Conservation (phyloP, 805 yeast genomes). For the Ogataea corticis region DNA sequence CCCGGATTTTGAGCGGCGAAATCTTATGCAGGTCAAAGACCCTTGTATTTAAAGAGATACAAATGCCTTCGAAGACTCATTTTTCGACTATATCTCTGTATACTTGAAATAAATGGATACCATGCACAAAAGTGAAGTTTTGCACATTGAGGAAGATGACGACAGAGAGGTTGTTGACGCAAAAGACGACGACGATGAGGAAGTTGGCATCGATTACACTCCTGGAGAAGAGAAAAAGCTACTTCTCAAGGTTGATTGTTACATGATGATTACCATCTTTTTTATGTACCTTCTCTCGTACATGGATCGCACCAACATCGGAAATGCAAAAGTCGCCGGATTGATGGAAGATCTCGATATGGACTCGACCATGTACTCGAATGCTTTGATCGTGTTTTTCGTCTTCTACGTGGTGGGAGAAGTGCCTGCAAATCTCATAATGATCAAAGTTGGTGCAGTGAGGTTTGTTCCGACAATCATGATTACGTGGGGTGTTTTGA, state of each 20-base stretch:
- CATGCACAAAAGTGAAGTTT: neutral
- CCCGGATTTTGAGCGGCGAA: slow-evolving; percentile 2
- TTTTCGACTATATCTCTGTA: neutral
- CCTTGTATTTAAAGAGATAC: neutral
- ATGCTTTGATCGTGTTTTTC: slow-evolving; percentile 49
- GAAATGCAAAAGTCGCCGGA: slow-evolving; percentile 17
- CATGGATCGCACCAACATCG: slow-evolving; percentile 58
- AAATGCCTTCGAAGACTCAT: neutral
- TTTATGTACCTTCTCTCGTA: slow-evolving; percentile 45
- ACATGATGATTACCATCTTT: slow-evolving; percentile 18
- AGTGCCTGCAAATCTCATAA: slow-evolving; percentile 38
- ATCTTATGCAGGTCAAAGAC: neutral
- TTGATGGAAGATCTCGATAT: slow-evolving; percentile 10
- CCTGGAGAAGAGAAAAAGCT: slow-evolving; percentile 19
- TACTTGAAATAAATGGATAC: neutral
- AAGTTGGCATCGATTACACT: slow-evolving; percentile 15
- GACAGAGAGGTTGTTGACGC: slow-evolving; percentile 4
- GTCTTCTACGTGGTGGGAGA: slow-evolving; percentile 44
- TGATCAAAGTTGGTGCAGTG: slow-evolving; percentile 40
- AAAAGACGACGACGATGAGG: slow-evolving; percentile 7
- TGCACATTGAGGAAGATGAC: slow-evolving; percentile 8
- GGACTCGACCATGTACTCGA: slow-evolving; percentile 25
- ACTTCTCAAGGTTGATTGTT: slow-evolving; percentile 18
- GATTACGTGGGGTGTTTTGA: slow-evolving; percentile 40
- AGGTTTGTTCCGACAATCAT: slow-evolving; percentile 35